Evolutionary conservation across 2,329 filamentous ascomycete genomes (phyloP), one percentile per base, ranked within the genome.

Genomic region (Hortaea sp.): DNA sequence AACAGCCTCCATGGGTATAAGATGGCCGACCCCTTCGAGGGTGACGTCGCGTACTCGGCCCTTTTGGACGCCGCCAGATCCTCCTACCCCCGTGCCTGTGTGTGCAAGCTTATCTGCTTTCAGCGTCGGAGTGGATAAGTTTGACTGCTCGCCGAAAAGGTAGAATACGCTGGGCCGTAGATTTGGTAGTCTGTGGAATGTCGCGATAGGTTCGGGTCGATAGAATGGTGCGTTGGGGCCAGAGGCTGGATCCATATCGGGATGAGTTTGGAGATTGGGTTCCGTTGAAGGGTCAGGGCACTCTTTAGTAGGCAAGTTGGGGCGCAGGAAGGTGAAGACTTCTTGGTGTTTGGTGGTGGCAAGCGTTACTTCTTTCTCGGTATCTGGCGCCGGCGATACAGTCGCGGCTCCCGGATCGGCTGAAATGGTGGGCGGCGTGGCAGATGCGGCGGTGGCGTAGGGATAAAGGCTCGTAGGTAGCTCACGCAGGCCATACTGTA

Each of bases 271-370:
- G 7, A 63, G 58, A 43, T 69, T 66, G 3, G 68, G 54, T 12
- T 56, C 50, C 0, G 50, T 60, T 35, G 64, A 63, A 4, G 59
- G 62, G 34, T 53, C 39, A 4, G 53, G 54, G 45, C 54, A 52
- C 10, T 48, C 47, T 4, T 48, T 7, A 2, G 53, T 52, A 2
- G 52, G 51, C 29, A 75, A 78, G 48, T 77, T 76, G 0, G 81
- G 77, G 0, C 84, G 76, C 52, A 85, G 67, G 62, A 84, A 92
- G 1, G 82, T 88, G 59, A 87, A 82, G 46, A 92, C 84, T 69
- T 94, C 88, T 61, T 95, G 87, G 63, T 94, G 85, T 57, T 89
- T 88, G 0, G 87, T 83, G 0, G 90, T 97, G 1, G 78, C 77
- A 2, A 92, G 73, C 0, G 87, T 90, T 1, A 88, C 82, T 31